phyloP scores from a whole-genome alignment of 176 grass and related monocot species.

The Eremochloa ophiuroides region DNA sequence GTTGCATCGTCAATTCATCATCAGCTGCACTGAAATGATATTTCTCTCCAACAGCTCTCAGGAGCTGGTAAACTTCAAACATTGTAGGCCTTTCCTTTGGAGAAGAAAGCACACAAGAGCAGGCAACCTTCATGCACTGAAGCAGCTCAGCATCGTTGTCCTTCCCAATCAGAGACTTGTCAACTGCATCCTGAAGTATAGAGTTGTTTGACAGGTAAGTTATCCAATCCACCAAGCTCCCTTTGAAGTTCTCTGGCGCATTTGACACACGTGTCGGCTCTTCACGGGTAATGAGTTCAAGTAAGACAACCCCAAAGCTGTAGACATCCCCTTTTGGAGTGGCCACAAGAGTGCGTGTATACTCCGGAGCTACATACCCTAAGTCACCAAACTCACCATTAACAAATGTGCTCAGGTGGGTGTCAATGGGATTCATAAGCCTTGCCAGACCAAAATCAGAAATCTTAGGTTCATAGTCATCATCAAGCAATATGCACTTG shows the following conservation, averaged over 20 bases:
- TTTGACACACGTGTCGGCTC: conserved; percentile 60
- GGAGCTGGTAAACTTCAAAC: conserved; percentile 93
- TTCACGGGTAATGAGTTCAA: conserved; percentile 78
- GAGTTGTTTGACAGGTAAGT: conserved; percentile 90
- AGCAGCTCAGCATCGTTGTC: conserved; percentile 71
- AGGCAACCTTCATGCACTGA: conserved; percentile 83
- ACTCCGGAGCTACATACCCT: conserved; percentile 91
- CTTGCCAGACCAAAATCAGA: conserved; percentile 94
- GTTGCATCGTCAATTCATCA: conserved; percentile 54
- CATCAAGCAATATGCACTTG: conserved; percentile 87
- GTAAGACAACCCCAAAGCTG: conserved; percentile 89
- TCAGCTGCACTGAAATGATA: conserved; percentile 72
- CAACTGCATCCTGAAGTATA: conserved; percentile 74
- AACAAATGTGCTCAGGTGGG: conserved; percentile 89
- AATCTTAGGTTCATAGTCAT: conserved; percentile 79
- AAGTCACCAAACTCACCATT: conserved; percentile 92
- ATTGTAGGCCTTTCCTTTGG: conserved; percentile 82
- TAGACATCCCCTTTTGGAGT: conserved; percentile 87
- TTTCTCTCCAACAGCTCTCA: conserved; percentile 75
- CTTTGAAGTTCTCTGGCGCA: conserved; percentile 85
- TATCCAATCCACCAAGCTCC: conserved; percentile 94
- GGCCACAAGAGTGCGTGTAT: conserved; percentile 77
- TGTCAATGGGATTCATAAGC: conserved; percentile 97
- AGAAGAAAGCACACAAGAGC: conserved; percentile 64
- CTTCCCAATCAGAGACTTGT: conserved; percentile 89